Evolutionary conservation across 441 rosid species (phyloP).

Genomic region (Aleurites moluccanus): DNA sequence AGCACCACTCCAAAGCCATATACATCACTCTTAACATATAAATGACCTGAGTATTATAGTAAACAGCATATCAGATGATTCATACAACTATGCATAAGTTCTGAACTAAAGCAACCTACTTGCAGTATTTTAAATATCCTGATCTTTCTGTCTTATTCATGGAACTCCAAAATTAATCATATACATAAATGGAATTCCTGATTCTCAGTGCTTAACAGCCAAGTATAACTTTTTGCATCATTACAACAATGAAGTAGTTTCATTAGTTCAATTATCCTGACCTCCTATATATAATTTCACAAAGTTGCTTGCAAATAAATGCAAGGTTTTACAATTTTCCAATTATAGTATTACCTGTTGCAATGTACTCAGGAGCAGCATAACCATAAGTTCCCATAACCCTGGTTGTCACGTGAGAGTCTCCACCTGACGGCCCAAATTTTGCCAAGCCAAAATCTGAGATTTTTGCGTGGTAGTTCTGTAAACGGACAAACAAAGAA

Average conservation of each 20-base stretch:
- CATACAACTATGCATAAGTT: not conserved
- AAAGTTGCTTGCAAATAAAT: not conserved
- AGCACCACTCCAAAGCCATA: conserved; percentile 88
- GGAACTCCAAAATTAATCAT: not conserved
- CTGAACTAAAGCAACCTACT: not conserved
- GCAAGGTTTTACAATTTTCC: not conserved
- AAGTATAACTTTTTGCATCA: not conserved
- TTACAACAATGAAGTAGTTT: not conserved
- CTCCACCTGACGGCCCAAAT: conserved; percentile 80
- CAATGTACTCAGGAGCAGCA: conserved; percentile 85
- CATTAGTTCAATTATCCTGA: not conserved
- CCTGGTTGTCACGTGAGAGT: conserved; percentile 76
- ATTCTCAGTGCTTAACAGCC: not conserved
- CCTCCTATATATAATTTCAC: not conserved
- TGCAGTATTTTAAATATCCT: not conserved
- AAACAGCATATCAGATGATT: conserved; percentile 1
- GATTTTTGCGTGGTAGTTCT: conserved; percentile 74
- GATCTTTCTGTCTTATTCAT: not conserved
- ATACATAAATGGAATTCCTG: not conserved
- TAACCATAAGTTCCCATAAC: conserved; percentile 84
- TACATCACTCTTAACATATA: conserved; percentile 86
- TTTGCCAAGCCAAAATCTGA: conserved; percentile 92
- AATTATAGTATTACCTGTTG: conserved; percentile 52
- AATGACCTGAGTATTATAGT: conserved; percentile 56
- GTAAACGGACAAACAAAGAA: conserved; percentile 17